Percentiles rank a stretch among this genome's conserved stretches.
These are phyloP conservation scores for Xylaria telfairii DNA, from an alignment of 495 filamentous ascomycete genomes.

Conservation along the genomic window DNA sequence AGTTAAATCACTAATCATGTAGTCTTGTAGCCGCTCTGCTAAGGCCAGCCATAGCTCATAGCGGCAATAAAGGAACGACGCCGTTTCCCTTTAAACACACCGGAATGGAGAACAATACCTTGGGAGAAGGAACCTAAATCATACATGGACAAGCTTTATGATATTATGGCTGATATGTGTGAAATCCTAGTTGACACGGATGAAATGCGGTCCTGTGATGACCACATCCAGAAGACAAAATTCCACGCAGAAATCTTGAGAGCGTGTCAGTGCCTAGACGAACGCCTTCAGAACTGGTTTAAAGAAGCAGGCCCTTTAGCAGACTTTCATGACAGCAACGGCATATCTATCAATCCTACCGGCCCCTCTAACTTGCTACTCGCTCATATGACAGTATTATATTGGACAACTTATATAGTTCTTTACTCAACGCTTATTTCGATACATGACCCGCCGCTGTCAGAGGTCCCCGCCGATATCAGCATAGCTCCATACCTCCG, in stretches of 20 bases:
- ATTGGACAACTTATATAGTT: not conserved
- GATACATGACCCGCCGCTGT: slow-evolving; percentile 5
- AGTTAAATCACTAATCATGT: not conserved
- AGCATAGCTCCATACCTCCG: slow-evolving; percentile 6
- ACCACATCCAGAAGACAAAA: slow-evolving; percentile 1
- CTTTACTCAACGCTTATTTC: slow-evolving; percentile 16
- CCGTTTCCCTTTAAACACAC: slow-evolving; percentile 25
- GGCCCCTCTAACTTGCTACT: not conserved
- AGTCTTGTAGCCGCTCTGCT: not conserved
- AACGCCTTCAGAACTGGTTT: slow-evolving; percentile 10
- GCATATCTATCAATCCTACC: not conserved
- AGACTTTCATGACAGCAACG: slow-evolving; percentile 3
- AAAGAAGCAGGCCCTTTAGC: slow-evolving; percentile 4
- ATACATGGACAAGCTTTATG: slow-evolving; percentile 33
- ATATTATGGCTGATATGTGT: slow-evolving; percentile 35
- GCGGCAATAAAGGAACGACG: slow-evolving; percentile 27
- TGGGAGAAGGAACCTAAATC: slow-evolving; percentile 34
- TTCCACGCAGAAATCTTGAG: not conserved
- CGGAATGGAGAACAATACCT: slow-evolving; percentile 36
- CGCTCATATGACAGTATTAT: slow-evolving; percentile 23
- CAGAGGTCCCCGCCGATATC: not conserved
- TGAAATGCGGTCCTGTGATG: slow-evolving; percentile 21
- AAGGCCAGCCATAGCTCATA: slow-evolving; percentile 21
- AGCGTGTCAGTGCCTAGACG: slow-evolving; percentile 10
- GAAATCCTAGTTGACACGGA: slow-evolving; percentile 32